Conservation (phyloP, 1,284 basidiomycete species). For the Spongispora temasekensis region DNA sequence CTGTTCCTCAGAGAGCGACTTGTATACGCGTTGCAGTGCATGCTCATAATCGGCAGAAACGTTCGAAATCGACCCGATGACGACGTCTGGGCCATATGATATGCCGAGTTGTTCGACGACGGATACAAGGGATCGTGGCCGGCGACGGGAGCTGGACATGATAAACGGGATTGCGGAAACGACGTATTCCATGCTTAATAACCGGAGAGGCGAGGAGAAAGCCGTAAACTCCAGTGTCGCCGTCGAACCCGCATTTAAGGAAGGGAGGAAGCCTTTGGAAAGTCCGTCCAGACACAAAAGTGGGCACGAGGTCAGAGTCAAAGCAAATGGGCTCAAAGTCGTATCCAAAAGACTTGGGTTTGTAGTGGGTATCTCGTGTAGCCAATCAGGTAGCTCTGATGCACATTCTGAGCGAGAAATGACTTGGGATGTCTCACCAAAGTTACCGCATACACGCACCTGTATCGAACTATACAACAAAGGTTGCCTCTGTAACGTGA, state of each 20-base stretch:
- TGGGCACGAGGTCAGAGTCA: conserved; percentile 2
- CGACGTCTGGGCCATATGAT: conserved; percentile 38
- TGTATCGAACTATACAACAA: conserved; percentile 14
- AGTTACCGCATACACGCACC: conserved; percentile 23
- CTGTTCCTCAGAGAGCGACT: conserved; percentile 32
- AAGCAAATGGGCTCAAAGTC: conserved; percentile 3
- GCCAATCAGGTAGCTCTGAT: conserved; percentile 3
- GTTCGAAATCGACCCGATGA: conserved; percentile 44
- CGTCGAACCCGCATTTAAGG: conserved; percentile 12
- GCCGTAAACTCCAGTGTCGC: conserved; percentile 30
- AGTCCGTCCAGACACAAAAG: conserved; percentile 26
- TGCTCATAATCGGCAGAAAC: conserved; percentile 42
- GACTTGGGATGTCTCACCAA: background rate
- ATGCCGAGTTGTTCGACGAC: conserved; percentile 24
- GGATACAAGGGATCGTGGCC: conserved; percentile 23
- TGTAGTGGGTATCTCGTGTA: background rate
- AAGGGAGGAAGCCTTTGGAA: conserved; percentile 10
- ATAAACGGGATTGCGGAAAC: conserved; percentile 32
- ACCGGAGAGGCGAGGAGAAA: conserved; percentile 26
- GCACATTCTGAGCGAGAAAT: background rate
- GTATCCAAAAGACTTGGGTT: conserved; percentile 1
- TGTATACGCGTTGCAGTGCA: conserved; percentile 26
- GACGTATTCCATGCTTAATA: conserved; percentile 21
- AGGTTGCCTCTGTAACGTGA: conserved; percentile 1
- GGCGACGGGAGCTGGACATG: conserved; percentile 16